Base-by-base conservation (phyloP, 177 flowering plant genomes). In the Tripterygium wilfordii region DNA sequence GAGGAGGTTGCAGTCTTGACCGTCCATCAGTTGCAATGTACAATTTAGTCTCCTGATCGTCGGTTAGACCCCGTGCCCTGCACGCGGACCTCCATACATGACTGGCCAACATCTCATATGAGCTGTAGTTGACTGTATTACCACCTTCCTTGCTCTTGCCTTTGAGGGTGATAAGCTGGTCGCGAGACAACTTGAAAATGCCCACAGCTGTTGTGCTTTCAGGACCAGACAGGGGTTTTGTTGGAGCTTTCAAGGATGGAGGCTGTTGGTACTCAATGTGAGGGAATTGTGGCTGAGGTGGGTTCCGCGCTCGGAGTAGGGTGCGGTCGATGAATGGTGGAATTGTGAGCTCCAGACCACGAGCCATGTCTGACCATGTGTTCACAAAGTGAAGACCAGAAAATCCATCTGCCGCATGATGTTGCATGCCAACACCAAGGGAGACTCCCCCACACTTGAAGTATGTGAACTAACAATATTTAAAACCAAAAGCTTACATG, bases 371-470 rank as follows among this genome's bases (percentile, higher is more conserved):
- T 0, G 95, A 67, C 96, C 96, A 85, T 32, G 89, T 52, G 54
- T 82, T 88, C 49, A 82, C 55, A 57, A 83, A 85, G 44, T 85
- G 91, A 9, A 78, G 75, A 8, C 85, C 91, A 2, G 91, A 79
- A 17, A 56, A 54, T 8, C 95, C 96, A 46, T 88, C 95, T 0
- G 78, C 89, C 0, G 58, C 79, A 22, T 78, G 78, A 50, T 88
- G 96, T 35, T 81, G 80, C 76, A 83, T 71, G 2, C 85, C 83
- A 3, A 76, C 81, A 25, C 95, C 91, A 1, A 88, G 71, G 0
- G 83, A 78, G 4, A 68, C 91, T 1, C 88, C 96, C 1, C 96
- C 95, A 42, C 96, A 88, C 52, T 78, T 77, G 77, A 83, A 85
- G 37, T 60, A 49, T 2, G 96, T 88, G 0, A 88, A 78, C 94